phyloP scores from a whole-genome alignment of 345 rosid species.

The Hibiscus tridactylites region DNA sequence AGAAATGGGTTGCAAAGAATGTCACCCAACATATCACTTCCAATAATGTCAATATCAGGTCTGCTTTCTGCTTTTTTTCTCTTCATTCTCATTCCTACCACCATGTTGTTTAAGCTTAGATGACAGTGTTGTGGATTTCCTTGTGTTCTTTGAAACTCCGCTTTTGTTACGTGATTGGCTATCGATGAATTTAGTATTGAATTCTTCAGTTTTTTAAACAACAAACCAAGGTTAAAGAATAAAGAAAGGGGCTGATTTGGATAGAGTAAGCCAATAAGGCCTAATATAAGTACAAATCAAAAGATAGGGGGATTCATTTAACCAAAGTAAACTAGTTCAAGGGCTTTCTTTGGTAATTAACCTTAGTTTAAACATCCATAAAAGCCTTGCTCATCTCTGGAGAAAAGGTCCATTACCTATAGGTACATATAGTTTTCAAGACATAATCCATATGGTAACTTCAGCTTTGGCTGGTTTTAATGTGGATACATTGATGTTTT shows the following conservation, averaged over 20 bases:
- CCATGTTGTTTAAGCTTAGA: not conserved
- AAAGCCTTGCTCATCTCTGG: not conserved
- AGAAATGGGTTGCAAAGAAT: constrained; percentile 88
- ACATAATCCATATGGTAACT: not conserved
- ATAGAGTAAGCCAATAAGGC: too few relatives aligned
- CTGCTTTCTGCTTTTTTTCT: not conserved
- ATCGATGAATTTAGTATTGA: not conserved
- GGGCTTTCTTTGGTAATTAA: too few relatives aligned
- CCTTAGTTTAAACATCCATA: too few relatives aligned
- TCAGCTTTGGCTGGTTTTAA: too few relatives aligned
- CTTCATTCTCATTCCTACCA: not conserved
- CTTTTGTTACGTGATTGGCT: not conserved
- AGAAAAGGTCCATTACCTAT: not conserved
- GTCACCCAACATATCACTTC: constrained; percentile 52
- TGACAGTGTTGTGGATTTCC: not conserved
- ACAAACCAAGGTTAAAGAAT: too few relatives aligned
- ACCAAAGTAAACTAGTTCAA: too few relatives aligned
- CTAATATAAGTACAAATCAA: too few relatives aligned
- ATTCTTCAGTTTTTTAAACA: too few relatives aligned
- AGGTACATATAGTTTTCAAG: not conserved
- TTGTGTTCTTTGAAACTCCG: not conserved
- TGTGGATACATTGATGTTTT: not conserved
- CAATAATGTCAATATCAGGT: constrained; percentile 79
- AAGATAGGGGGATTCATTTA: too few relatives aligned
- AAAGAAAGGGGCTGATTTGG: too few relatives aligned